phyloP scores from a whole-genome alignment of 2,329 filamentous ascomycete genomes.

The Furcasterigmium furcatum region DNA sequence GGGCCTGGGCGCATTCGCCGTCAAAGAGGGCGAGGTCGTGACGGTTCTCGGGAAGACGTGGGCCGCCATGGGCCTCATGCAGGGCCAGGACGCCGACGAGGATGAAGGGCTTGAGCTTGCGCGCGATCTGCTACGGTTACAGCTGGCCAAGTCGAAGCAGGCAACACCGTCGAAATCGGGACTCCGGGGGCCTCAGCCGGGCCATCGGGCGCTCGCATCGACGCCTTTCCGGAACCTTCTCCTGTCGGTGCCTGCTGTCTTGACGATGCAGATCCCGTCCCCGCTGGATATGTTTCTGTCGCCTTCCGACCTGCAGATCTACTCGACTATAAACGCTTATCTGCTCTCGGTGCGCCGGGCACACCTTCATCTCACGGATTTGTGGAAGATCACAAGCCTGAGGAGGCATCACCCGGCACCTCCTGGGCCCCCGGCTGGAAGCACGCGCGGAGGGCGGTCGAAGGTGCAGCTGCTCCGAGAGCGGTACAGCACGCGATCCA shows the following conservation, averaged over 20 bases:
- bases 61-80: constrained; percentile 61
- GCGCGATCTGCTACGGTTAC: constrained; percentile 70
- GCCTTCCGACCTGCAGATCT: constrained; percentile 70
- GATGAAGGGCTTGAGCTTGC: constrained; percentile 82
- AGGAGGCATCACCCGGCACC: constrained; percentile 75
- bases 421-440: constrained; percentile 60
- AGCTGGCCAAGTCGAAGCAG: constrained; percentile 47
- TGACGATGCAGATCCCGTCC: constrained; percentile 70
- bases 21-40: neutral
- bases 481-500: constrained; percentile 59
- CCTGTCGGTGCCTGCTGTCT: constrained; percentile 69
- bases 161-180: constrained; percentile 16
- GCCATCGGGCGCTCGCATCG: constrained; percentile 29
- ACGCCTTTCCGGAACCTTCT: constrained; percentile 77
- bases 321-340: constrained; percentile 84
- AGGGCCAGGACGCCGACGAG: constrained; percentile 68
- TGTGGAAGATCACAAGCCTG: constrained; percentile 83
- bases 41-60: neutral
- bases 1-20: constrained; percentile 52
- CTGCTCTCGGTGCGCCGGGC: constrained; percentile 81
- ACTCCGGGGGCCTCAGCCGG: neutral
- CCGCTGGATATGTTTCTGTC: constrained; percentile 87
- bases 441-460: constrained; percentile 55
- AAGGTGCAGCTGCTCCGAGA: constrained; percentile 60
- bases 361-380: constrained; percentile 76